Conservation (phyloP, 257 asterid genomes). For the Primulina huaijiensis region DNA sequence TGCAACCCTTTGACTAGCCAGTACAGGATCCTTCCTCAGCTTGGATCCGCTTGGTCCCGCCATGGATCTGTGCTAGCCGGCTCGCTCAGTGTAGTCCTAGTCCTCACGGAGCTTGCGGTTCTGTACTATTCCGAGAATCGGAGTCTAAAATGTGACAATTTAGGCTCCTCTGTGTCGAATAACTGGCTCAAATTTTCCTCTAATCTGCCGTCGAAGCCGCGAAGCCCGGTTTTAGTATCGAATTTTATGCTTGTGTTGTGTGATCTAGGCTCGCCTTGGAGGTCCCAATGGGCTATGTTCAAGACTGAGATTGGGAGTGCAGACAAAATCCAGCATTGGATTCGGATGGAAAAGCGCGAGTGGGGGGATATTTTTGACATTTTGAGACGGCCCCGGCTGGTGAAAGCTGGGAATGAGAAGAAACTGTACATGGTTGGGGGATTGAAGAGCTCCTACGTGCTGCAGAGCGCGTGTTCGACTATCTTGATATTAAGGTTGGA, state of each 20-base stretch:
- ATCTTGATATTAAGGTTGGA: constrained; percentile 84
- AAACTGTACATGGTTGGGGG: constrained; percentile 87
- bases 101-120: constrained; percentile 86
- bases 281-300: constrained; percentile 92
- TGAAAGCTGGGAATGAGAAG: constrained; percentile 51
- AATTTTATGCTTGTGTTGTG: constrained; percentile 69
- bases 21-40: constrained; percentile 73
- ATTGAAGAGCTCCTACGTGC: constrained; percentile 62
- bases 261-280: constrained; percentile 94
- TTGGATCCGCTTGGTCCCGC: constrained; percentile 98
- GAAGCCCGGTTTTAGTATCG: constrained; percentile 74
- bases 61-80: constrained; percentile 92
- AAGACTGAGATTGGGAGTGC: constrained; percentile 44
- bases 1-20: constrained; percentile 74
- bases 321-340: constrained; percentile 69
- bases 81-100: constrained; percentile 53
- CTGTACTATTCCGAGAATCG: constrained; percentile 49
- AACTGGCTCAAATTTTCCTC: constrained; percentile 89
- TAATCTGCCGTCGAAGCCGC: constrained; percentile 83
- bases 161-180: constrained; percentile 17
- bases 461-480: constrained; percentile 78
- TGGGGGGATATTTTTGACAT: constrained; percentile 94
- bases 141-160: constrained; percentile 11
- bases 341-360: constrained; percentile 64
- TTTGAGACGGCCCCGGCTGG: constrained; percentile 75